A percentile compares a stretch with the other conserved stretches of the same genome.
Evolutionary conservation across 1,284 basidiomycete genomes (phyloP).

Genomic region (Sporisorium reilianum): DNA sequence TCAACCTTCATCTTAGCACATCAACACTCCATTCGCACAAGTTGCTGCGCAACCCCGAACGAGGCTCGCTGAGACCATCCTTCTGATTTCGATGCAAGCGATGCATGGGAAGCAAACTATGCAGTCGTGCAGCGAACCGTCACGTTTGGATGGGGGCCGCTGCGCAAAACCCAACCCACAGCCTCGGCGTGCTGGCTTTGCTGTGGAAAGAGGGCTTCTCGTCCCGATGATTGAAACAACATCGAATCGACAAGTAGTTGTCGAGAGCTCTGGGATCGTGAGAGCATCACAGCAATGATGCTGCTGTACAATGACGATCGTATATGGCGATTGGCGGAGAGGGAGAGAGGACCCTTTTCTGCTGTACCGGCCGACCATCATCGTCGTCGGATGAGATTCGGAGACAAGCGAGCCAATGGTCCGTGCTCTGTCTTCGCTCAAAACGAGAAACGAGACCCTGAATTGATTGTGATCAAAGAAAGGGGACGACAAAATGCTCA

Average conservation of each 20-base stretch:
- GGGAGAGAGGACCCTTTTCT: neutral
- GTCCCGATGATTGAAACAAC: too few relatives aligned
- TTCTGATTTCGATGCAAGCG: neutral
- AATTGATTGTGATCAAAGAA: neutral
- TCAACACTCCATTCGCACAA: too few relatives aligned
- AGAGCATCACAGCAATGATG: neutral
- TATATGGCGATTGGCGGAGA: neutral
- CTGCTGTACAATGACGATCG: conserved; percentile 2
- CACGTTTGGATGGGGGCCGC: neutral
- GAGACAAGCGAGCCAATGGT: conserved; percentile 2
- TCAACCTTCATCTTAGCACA: too few relatives aligned
- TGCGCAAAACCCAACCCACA: neutral
- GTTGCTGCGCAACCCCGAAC: too few relatives aligned
- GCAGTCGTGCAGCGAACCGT: neutral
- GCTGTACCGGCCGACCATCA: conserved; percentile 2
- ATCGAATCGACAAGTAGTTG: too few relatives aligned
- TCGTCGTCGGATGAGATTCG: neutral
- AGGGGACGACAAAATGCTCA: neutral
- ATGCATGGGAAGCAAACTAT: neutral
- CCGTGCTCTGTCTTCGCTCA: neutral
- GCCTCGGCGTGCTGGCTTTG: neutral
- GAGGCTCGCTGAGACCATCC: neutral
- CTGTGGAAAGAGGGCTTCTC: neutral
- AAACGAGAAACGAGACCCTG: conserved; percentile 3
- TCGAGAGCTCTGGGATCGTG: neutral